Conservation (phyloP, 2,329 filamentous ascomycete genomes). For the Hypomyces perniciosus region DNA sequence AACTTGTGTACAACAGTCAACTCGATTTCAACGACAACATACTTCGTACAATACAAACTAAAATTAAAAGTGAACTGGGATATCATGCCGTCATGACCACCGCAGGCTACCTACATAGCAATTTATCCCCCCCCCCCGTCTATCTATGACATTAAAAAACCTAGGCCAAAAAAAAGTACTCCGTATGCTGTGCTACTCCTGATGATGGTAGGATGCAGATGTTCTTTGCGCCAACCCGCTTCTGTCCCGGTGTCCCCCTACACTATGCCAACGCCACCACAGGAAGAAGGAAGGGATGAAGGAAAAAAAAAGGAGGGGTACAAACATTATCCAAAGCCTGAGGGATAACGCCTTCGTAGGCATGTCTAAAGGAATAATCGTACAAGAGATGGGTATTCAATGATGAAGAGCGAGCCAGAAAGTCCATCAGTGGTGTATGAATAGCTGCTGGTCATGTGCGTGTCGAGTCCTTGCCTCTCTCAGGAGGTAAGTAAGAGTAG, state of each 20-base stretch:
- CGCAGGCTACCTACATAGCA: too few relatives aligned
- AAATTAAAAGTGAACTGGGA: too few relatives aligned
- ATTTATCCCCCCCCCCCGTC: neutral
- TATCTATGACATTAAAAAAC: constrained; percentile 1
- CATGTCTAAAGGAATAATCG: constrained; percentile 1
- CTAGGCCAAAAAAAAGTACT: neutral
- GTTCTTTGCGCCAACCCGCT: constrained; percentile 3
- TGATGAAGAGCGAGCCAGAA: neutral
- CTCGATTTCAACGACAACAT: too few relatives aligned
- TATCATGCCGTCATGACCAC: too few relatives aligned
- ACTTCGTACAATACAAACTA: too few relatives aligned
- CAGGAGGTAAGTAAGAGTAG: too few relatives aligned
- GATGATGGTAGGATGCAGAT: constrained; percentile 8
- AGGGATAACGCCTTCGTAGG: neutral
- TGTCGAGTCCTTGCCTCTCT: too few relatives aligned
- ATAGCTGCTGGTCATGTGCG: too few relatives aligned
- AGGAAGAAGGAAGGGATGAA: neutral
- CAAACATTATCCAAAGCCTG: neutral
- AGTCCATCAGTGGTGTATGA: too few relatives aligned
- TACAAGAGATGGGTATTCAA: neutral
- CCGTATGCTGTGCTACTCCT: neutral
- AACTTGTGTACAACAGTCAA: too few relatives aligned
- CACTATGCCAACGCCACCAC: constrained; percentile 8
- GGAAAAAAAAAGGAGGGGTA: neutral
- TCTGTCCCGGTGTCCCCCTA: constrained; percentile 7